Evolutionary conservation across 768 basidiomycete species (phyloP), one percentile per base, ranked within the genome.

Genomic region (Termitomyces sp.): DNA sequence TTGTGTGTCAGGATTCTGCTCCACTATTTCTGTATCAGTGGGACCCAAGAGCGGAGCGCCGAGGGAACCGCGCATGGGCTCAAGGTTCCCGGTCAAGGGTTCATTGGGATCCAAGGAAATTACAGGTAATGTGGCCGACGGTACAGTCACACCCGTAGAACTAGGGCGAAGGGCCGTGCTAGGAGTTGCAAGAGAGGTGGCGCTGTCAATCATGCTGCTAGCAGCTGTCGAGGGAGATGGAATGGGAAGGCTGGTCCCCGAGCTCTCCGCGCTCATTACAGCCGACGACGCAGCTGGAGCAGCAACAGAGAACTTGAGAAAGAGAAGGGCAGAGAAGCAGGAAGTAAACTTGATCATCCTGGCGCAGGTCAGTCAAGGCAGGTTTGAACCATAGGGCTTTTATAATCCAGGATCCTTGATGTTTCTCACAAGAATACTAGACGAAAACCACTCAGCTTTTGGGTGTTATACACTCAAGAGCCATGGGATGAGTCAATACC

Each of bases 1-100:
- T 47, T 79, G 65, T 33, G 75, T 55, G 58, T 78, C 81, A 3
- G 76, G 68, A 56, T 78, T 81, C 68, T 80, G 68, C 33, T 67
- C 65, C n/a, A 76, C 76, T n/a, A 81, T 59, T 27, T 71, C 64
- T 15, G 68, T 47, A 64, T 82, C 75, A 27, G 67, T 66, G 9
- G 79, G 80, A 7, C 80, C 80, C 16, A 81, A 50, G 48, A 84
- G 66, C 18, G 65, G 54, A 1, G 77, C 77, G 13, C 80, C 81
- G 15, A 76, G 69, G 8, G 64, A 60, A 12, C 75, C 78, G 39
- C 79, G 71, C 36, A 75, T 68, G 30, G 79, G 71, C 51, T 76
- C 62, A 34, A 69, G 73, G 51, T 58, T 44, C 0, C 62, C 68
- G 27, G 63, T 61, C 7, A 80, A 62, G 20, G 72, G 73, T 51